Base-by-base conservation (phyloP, 1,284 basidiomycete genomes). In the Inonotus hispidus region DNA sequence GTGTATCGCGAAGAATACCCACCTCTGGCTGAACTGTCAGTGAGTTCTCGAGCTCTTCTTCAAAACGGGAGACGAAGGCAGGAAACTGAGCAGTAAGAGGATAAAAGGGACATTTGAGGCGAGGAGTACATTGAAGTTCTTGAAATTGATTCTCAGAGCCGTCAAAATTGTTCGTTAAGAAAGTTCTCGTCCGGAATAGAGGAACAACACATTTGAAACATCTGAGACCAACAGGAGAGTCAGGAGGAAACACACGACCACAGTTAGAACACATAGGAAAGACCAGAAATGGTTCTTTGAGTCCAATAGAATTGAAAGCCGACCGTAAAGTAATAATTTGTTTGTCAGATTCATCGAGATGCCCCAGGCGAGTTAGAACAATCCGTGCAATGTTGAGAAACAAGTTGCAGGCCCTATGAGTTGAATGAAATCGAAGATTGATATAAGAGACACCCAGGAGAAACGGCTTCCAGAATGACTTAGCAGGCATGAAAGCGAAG, bases 21-120 rank as follows among this genome's bases (percentile, higher is more conserved):
- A 49, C 64, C 27, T 3, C 27, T 2, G 19, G 39, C 7, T 14
- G 3, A 3, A 16, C 41, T 45, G 7, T 11, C 14, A 11, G 14
- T n/a, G 11, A 35, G 7, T 13, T 37, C 32, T 54, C 60, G 53
- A 35, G 53, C 19, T 53, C 52, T 57, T 62, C 10, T 52, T 56
- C 16, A 39, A 39, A 25, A 13, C 53, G 38, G 19, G 32, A n/a
- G 19, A 66, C 35, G n/a, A 64, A 54, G 21, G 59, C 63, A 14
- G 57, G 38, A 5, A 66, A 38, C 23, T 53, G 57, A 16, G 11
- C 37, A 37, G 49, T 46, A 4, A 64, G 32, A n/a, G 60, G 16
- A 13, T 29, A 35, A 32, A 53, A 59, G 7, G 59, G 59, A 55
- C 25, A 55, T 43, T 39, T 46, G 3, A 60, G 53, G 13, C 4